These are phyloP conservation scores for Lantana camara DNA, from an alignment of 257 asterid genomes.

Conservation along the genomic window DNA sequence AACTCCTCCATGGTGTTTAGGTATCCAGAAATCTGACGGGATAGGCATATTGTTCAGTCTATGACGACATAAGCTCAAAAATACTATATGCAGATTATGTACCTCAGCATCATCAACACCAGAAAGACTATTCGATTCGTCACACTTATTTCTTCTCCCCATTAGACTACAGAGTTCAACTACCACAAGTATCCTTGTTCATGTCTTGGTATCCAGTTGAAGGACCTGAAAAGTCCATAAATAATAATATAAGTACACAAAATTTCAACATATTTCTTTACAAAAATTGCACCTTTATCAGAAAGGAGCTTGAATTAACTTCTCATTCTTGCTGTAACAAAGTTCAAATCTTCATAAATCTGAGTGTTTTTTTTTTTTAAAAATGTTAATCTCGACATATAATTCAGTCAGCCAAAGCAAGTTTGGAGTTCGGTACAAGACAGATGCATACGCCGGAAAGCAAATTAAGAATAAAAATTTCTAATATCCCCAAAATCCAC, in stretches of 20 bases:
- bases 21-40: constrained; percentile 53
- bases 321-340: too few relatives aligned
- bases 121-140: constrained; percentile 38
- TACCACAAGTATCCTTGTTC: constrained; percentile 22
- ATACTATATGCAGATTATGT: background rate
- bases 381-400: too few relatives aligned
- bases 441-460: background rate
- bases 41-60: constrained; percentile 16
- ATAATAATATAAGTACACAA: background rate
- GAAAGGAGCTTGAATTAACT: constrained; percentile 18
- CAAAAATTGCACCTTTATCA: constrained; percentile 11
- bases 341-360: too few relatives aligned
- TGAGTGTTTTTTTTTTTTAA: too few relatives aligned
- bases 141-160: constrained; percentile 22
- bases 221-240: constrained; percentile 36
- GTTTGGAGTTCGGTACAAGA: constrained; percentile 2
- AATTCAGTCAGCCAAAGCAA: too few relatives aligned
- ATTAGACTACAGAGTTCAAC: constrained; percentile 14
- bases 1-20: constrained; percentile 55
- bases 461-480: background rate
- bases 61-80: constrained; percentile 19
- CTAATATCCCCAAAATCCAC: background rate
- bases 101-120: constrained; percentile 69
- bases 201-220: constrained; percentile 23
- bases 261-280: constrained; percentile 6